Conservation (phyloP, 1,284 basidiomycete genomes). For the Melampsora abietis-canadensis region DNA sequence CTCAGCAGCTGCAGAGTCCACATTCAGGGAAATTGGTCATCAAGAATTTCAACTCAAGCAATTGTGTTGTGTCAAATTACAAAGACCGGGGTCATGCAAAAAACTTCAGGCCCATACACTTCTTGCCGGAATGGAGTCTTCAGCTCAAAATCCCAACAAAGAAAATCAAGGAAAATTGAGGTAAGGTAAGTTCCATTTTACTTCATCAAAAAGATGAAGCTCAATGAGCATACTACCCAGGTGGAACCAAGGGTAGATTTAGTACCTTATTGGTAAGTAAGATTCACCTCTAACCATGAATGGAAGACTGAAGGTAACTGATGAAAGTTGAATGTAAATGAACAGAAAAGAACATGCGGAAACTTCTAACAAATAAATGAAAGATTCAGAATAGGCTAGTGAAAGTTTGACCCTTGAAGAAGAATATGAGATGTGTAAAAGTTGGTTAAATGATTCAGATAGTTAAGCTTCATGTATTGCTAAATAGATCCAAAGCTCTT, state of each 20-base stretch:
- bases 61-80: no score
- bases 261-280: slow-evolving; percentile 66
- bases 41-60: no score
- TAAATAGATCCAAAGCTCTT: no score
- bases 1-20: no score
- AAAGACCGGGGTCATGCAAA: no score
- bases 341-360: slow-evolving; percentile 63
- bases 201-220: slow-evolving; percentile 60
- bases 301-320: slow-evolving; percentile 44
- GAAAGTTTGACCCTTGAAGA: slow-evolving; percentile 77
- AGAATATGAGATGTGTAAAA: slow-evolving; percentile 86
- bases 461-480: slow-evolving; percentile 66
- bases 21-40: no score
- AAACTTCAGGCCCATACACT: no score
- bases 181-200: no score
- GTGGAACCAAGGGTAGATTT: slow-evolving; percentile 64
- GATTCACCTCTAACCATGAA: neutral
- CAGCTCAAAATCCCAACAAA: no score
- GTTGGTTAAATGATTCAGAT: slow-evolving; percentile 83
- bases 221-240: slow-evolving; percentile 65
- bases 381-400: slow-evolving; percentile 71
- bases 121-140: no score
- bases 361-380: slow-evolving; percentile 86
- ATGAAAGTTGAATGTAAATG: slow-evolving; percentile 41
- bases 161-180: no score